Percentiles rank a stretch among this genome's conserved stretches.
These are phyloP conservation scores for Tagetes patula DNA, from an alignment of 129 eudicot species.

Conservation along the genomic window DNA sequence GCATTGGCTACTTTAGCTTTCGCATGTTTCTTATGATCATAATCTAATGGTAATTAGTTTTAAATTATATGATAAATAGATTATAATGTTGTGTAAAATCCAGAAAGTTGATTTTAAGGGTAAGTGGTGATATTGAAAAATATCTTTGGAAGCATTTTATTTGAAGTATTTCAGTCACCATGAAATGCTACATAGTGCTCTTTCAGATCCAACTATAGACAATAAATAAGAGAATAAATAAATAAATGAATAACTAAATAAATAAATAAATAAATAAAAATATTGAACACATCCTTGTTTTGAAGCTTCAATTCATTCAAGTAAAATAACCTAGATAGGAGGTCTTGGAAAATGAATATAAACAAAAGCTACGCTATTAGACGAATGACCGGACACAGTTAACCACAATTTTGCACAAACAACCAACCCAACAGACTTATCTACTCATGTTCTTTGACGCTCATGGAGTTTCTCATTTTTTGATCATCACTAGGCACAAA, in stretches of 20 bases:
- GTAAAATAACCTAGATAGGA: conserved; percentile 2
- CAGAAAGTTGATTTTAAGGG: background rate
- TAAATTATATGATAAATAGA: background rate
- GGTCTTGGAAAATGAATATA: conserved; percentile 29
- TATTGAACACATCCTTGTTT: conserved; percentile 1
- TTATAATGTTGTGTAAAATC: too few relatives aligned
- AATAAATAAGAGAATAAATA: background rate
- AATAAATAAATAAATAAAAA: background rate
- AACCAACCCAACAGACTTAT: conserved; percentile 2
- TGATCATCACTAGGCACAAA: conserved; percentile 25
- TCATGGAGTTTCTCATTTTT: conserved; percentile 34
- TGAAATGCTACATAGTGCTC: background rate
- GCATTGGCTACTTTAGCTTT: too few relatives aligned
- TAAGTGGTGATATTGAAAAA: background rate
- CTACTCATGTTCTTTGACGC: conserved; percentile 31
- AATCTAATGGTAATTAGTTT: background rate
- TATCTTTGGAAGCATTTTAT: background rate
- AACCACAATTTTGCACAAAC: conserved; percentile 14
- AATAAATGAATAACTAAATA: background rate
- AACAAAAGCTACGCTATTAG: conserved; percentile 29
- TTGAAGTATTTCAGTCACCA: background rate
- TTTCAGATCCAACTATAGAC: background rate
- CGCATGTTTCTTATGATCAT: too few relatives aligned
- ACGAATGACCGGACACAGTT: background rate
- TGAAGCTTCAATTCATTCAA: conserved; percentile 15